Conservation (phyloP, 768 basidiomycete species). For the Mycena belliarum region DNA sequence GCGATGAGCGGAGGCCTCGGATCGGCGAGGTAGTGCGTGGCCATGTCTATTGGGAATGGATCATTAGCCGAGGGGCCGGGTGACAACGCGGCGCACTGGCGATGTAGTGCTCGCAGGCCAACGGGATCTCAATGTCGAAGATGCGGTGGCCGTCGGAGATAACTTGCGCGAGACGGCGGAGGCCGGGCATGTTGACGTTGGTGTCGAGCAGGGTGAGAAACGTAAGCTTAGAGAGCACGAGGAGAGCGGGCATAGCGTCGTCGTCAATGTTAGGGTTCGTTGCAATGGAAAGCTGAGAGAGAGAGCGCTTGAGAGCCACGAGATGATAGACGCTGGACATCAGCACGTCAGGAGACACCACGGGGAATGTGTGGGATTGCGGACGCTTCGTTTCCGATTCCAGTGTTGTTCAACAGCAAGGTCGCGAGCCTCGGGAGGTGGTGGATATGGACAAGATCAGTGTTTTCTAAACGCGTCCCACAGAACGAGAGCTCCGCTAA, state of each 20-base stretch:
- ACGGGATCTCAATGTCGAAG: conserved; percentile 60
- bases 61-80: not conserved
- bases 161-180: conserved; percentile 48
- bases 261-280: conserved; percentile 55
- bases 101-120: conserved; percentile 53
- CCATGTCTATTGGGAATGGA: conserved; percentile 38
- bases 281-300: conserved; percentile 53
- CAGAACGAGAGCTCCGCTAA: conserved; percentile 53
- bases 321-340: conserved; percentile 55
- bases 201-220: conserved; percentile 58
- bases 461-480: conserved; percentile 44
- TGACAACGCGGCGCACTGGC: conserved; percentile 39
- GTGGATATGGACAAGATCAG: conserved; percentile 52
- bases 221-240: conserved; percentile 47
- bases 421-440: conserved; percentile 51
- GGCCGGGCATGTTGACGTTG: conserved; percentile 54
- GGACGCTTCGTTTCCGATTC: conserved; percentile 64
- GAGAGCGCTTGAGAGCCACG: conserved; percentile 54
- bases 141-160: conserved; percentile 38
- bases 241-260: conserved; percentile 56
- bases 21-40: conserved; percentile 47
- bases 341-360: conserved; percentile 5
- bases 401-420: conserved; percentile 52
- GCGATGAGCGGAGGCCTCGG: conserved; percentile 51
- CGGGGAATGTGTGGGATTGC: conserved; percentile 20